Base-by-base conservation (phyloP, 2,329 filamentous ascomycete species). In the Onygenales sp. region DNA sequence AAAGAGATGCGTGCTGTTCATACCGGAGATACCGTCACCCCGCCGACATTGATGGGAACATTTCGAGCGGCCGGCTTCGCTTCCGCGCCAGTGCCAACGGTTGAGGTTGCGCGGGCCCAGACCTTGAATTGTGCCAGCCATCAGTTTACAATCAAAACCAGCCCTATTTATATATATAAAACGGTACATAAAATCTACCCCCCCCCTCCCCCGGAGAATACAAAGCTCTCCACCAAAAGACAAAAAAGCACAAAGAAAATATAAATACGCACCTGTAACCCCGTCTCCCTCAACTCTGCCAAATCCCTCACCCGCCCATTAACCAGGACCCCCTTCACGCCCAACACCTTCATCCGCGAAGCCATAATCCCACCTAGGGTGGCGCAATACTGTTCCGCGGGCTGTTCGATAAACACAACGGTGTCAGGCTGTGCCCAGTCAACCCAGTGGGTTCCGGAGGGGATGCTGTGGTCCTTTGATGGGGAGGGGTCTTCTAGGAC, bases 311-410 rank as follows among this genome's bases (percentile, higher is more conserved):
- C 79, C 40, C 86, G 73, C 1, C 86, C 86, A 59, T 82, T 77
- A 6, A 88, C 82, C n/a, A 89, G 70, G 9, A 85, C 77, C 2
- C 77, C 85, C 58, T 74, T 73, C 14, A 79, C 80, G 11, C 80
- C 79, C 9, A 84, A 74, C 11, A 77, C 65, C 61, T 82, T 81
- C 78, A 89, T 86, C 17, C 86, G 75, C 33, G 79, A 72, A 4
- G 84, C 86, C 79, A 89, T 86, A 58, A 90, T 87, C 14, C 86
- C 86, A n/a, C 87, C 87, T 5, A 87, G 77, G 6, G 87, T 77
- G 5, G 86, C 86, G 67, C 86, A 88, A 50, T 76, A 77, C 64
- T 88, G 85, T 0, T 74, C 76, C 0, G 72, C 62, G 0, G 85
- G 84, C 61, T 89, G 85, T 56, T 81, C 79, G 54, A 89, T 76